Conservation (phyloP, 1,284 basidiomycete genomes). For the Ustilago loliicola region DNA sequence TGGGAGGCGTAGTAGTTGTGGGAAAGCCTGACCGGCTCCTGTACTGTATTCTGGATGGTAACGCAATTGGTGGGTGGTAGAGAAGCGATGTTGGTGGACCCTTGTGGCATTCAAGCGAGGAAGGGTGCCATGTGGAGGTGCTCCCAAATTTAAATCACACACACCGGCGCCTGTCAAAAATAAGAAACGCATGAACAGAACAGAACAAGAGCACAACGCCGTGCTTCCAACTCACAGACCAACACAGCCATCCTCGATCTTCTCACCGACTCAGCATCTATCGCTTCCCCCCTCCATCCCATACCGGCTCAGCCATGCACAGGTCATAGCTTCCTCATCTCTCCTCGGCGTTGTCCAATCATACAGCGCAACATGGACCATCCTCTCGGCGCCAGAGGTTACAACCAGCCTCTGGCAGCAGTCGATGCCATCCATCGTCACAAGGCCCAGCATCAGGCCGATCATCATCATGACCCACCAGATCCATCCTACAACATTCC, state of each 20-base stretch:
- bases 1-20: too few species aligned
- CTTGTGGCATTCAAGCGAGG: background rate
- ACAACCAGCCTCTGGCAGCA: slow-evolving; percentile 26
- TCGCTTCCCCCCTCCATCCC: background rate
- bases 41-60: too few species aligned
- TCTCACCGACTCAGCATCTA: background rate
- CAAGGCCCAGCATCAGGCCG: slow-evolving; percentile 7
- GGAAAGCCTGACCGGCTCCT: too few species aligned
- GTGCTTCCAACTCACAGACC: background rate
- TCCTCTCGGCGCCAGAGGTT: slow-evolving; percentile 10
- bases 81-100: too few species aligned
- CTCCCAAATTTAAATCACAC: slow-evolving; percentile 3
- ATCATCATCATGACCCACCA: slow-evolving; percentile 5
- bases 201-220: background rate
- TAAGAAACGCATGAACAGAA: background rate
- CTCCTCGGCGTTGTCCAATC: background rate
- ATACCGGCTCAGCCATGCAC: slow-evolving; percentile 3
- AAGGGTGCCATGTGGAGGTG: slow-evolving; percentile 24
- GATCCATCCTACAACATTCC: background rate
- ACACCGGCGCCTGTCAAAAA: slow-evolving; percentile 2
- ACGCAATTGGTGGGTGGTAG: too few species aligned
- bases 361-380: slow-evolving; percentile 23
- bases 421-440: slow-evolving; percentile 37
- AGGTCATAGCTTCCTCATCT: background rate
- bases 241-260: background rate